Conservation (phyloP, 2,329 filamentous ascomycete genomes). For the Orbilia javanica region DNA sequence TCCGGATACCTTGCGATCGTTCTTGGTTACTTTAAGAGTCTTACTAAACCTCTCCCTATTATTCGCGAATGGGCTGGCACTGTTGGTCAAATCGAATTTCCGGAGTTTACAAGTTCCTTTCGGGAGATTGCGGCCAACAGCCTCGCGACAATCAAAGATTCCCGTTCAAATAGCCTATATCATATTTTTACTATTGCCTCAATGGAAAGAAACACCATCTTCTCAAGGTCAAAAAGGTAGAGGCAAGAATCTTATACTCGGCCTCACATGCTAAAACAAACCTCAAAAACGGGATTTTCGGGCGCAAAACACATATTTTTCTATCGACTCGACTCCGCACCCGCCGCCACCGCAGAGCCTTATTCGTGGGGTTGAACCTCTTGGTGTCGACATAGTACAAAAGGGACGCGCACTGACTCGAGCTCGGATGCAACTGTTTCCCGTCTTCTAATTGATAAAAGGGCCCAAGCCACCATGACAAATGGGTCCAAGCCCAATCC, state of each 20-base stretch:
- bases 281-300: neutral
- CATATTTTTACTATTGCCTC: conserved; percentile 15
- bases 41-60: conserved; percentile 24
- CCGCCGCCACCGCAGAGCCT: neutral
- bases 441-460: conserved; percentile 33
- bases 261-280: conserved; percentile 32
- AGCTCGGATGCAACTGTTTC: conserved; percentile 4
- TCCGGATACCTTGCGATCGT: neutral
- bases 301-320: conserved; percentile 4
- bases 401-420: conserved; percentile 18
- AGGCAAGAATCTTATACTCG: conserved; percentile 24
- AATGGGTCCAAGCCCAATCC: conserved; percentile 10
- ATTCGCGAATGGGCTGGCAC: neutral
- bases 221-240: conserved; percentile 12
- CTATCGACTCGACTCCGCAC: conserved; percentile 1
- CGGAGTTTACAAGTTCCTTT: conserved; percentile 13
- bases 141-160: conserved; percentile 7
- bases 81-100: neutral
- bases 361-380: neutral
- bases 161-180: conserved; percentile 39
- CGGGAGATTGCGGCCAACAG: conserved; percentile 31
- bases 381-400: neutral
- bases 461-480: conserved; percentile 17
- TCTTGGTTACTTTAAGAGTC: neutral
- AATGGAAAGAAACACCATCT: neutral